A percentile compares a stretch with the other conserved stretches of the same genome.
phyloP scores from a whole-genome alignment of 805 yeast genomes.

The Priceomyces medius region DNA sequence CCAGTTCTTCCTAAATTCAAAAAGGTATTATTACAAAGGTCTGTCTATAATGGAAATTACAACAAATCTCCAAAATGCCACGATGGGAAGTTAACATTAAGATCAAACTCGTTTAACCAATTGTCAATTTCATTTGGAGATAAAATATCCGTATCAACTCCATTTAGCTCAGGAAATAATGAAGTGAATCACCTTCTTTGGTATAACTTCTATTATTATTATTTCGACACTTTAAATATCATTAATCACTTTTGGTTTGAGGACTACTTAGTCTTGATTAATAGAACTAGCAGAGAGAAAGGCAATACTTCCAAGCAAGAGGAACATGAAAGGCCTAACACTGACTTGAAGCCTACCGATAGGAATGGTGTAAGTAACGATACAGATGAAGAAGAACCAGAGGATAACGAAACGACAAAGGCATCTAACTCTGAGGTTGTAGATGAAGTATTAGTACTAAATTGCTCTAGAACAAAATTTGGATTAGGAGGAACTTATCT shows the following conservation, averaged over 20 bases:
- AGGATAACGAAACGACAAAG: neutral
- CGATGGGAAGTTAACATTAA: conserved; percentile 22
- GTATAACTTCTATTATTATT: conserved; percentile 37
- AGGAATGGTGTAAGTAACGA: neutral
- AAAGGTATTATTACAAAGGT: conserved; percentile 20
- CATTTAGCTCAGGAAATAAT: conserved; percentile 18
- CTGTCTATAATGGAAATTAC: conserved; percentile 18
- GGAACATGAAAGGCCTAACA: conserved; percentile 3
- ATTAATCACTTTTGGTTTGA: conserved; percentile 36
- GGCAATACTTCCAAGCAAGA: conserved; percentile 5
- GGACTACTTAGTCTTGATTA: conserved; percentile 33
- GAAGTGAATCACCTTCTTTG: conserved; percentile 36
- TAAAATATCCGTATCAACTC: conserved; percentile 29
- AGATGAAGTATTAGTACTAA: conserved; percentile 38
- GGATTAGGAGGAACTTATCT: conserved; percentile 32
- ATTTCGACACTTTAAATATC: conserved; percentile 32
- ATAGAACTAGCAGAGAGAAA: conserved; percentile 21
- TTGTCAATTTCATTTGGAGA: conserved; percentile 29
- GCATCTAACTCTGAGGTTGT: conserved; percentile 13
- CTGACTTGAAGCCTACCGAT: neutral
- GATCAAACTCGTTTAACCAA: conserved; percentile 24
- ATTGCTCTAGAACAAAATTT: conserved; percentile 28
- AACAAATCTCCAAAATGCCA: conserved; percentile 15
- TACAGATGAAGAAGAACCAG: neutral
- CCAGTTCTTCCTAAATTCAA: conserved; percentile 34